Evolutionary conservation across 129 eudicot species (phyloP), one percentile per base, ranked within the genome.

Genomic region (Heracleum sosnowskyi): DNA sequence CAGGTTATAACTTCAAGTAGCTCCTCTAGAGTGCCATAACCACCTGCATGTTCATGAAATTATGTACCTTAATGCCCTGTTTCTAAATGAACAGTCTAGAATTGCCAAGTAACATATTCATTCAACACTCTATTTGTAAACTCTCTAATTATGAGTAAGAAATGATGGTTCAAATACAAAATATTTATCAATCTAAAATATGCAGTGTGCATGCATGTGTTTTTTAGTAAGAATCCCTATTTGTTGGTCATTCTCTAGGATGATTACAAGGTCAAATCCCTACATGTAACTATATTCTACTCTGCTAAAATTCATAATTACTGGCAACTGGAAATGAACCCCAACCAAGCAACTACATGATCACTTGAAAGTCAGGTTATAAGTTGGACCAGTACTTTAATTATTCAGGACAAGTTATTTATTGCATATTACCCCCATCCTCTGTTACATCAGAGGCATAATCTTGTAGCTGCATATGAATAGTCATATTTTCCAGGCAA

Each of bases 21-120:
- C 82, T 93, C 98, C 82, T 93, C 98, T 69, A 93, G 91, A 62
- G 98, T 93, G 72, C 98, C 98, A 89, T 93, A 93, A 72, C 98
- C 98, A 82, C 98, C 98, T 91, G 89, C 83, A 91, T 64, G 40
- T 40, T 79, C 4, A n/a, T 51, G 41, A 10, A 79, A 60, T 16
- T 60, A n/a, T 60, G 33, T 60, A 60, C 60, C 42, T 62, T 60
- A 22, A 24, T 26, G 36, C 9, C 49, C 31, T 28, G 12, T 44
- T 13, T 1, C 12, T 44, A 15, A 13, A 73, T 26, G 26, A 28
- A 73, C 36, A 28, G 37, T 26, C 22, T 11, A 1, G 18, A 44
- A 28, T 26, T 42, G 2, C 33, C 20, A 5, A 68, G 26, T 51
- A 57, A 60, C 33, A 10, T 9, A 8, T n/a, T 22, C 33, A n/a